A percentile compares a stretch with the other conserved stretches of the same genome.
These are phyloP conservation scores for Chlamydomonas sphaeroides DNA, from an alignment of 139 green algal genomes.

Conservation along the genomic window DNA sequence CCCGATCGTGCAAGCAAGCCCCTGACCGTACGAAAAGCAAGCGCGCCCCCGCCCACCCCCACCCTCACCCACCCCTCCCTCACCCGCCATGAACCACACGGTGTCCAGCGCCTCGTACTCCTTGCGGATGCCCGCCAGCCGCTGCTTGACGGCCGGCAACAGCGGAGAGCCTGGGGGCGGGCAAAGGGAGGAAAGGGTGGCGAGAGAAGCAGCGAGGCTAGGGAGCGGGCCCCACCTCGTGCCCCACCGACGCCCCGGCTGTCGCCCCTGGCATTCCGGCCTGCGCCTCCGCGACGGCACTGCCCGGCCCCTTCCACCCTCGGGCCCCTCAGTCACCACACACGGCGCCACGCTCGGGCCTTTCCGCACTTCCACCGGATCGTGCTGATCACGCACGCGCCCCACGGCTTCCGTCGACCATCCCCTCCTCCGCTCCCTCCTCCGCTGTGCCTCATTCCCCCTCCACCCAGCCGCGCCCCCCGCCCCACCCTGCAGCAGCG, in stretches of 20 bases:
- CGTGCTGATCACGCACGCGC: too few relatives aligned
- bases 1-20: too few relatives aligned
- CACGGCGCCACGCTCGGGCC: too few relatives aligned
- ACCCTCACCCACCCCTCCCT: not conserved
- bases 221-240: too few relatives aligned
- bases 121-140: constrained; percentile 78
- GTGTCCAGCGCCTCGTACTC: constrained; percentile 94
- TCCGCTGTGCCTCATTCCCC: not conserved
- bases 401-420: not conserved
- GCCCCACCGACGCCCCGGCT: too few relatives aligned
- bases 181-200: too few relatives aligned
- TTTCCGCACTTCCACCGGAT: too few relatives aligned
- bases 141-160: constrained; percentile 67
- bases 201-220: too few relatives aligned
- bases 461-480: not conserved
- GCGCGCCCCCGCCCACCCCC: too few relatives aligned
- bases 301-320: not conserved
- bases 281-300: not conserved
- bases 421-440: not conserved
- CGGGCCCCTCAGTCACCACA: not conserved
- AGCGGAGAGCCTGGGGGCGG: constrained; percentile 77
- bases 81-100: constrained; percentile 59
- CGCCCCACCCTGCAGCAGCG: constrained; percentile 57
- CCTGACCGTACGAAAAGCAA: too few relatives aligned
- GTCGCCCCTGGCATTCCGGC: not conserved